Base-by-base conservation (phyloP, 495 filamentous ascomycete genomes). In the Xylaria telfairii region DNA sequence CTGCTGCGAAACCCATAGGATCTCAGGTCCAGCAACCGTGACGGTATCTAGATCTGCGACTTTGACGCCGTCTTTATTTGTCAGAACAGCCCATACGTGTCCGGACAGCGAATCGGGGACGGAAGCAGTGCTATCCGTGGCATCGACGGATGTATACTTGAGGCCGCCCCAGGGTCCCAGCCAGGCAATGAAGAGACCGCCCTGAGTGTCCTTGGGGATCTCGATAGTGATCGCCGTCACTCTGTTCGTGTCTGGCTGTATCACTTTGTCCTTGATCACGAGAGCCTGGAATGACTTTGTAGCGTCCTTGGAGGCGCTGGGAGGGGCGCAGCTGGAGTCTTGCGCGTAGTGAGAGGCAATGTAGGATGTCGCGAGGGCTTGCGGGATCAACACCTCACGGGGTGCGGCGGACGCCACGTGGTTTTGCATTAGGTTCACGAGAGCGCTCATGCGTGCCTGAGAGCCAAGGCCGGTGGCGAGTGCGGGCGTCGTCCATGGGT, bases 351-450 rank as follows among this genome's bases (percentile, higher is more conserved):
- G 71, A 46, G 67, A 62, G 37, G 66, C 57, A 49, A 77, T 70
- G 70, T 79, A 82, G 13, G 76, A 76, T 65, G 76, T 79, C 1
- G 76, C 82, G 13, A 83, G 75, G n/a, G 39, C 41, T n/a, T 66
- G 68, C 0, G 81, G 80, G 1, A 83, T 39, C 34, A 74, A 44
- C 8, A 74, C 76, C 68, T 83, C 82, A 26, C 82, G 76, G 3
- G 78, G 77, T 3, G 81, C 76, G 30, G 78, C 67, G 2, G 81
- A 74, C 0, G 80, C 77, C 26, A 78, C 68, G 71, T 80, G 79
- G 67, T 74, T 73, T 64, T 81, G 80, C 79, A 83, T 83, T 77
- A 83, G 77, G 75, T 82, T 82, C 71, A 82, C 69, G 59, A 83
- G 76, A 54, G 76, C 82, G 0, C 75, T 71, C 74, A 80, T 80